Evolutionary conservation across 345 rosid genomes (phyloP).

Genomic region (Ceriops tagal): DNA sequence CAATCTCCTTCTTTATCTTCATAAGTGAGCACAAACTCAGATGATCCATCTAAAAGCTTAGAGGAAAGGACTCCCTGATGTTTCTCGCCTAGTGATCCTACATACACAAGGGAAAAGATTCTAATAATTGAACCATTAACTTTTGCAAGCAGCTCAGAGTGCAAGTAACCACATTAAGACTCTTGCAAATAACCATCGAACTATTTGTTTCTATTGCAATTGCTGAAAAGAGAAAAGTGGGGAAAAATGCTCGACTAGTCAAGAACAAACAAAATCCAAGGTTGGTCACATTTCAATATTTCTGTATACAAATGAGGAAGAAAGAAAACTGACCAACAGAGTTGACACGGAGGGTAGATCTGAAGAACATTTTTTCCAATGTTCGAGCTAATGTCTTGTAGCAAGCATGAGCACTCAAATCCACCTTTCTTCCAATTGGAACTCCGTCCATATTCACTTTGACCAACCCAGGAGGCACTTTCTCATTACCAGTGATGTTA

Average conservation of each 20-base stretch:
- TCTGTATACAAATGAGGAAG: not conserved
- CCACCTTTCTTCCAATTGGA: conserved; percentile 63
- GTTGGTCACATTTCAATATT: not conserved
- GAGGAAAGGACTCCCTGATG: conserved; percentile 27
- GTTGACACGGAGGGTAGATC: conserved; percentile 4
- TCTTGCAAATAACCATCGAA: too few species aligned
- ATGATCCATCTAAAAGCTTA: conserved; percentile 27
- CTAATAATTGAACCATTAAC: not conserved
- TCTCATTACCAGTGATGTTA: conserved; percentile 32
- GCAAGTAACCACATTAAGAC: too few species aligned
- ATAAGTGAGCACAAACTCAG: conserved; percentile 44
- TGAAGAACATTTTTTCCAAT: conserved; percentile 30
- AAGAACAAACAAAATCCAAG: not conserved
- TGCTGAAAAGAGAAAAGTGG: too few species aligned
- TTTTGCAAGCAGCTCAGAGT: not conserved
- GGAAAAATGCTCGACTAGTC: too few species aligned
- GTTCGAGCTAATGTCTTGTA: conserved; percentile 21
- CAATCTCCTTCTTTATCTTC: conserved; percentile 63
- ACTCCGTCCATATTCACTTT: conserved; percentile 71
- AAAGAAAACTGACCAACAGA: conserved; percentile 11
- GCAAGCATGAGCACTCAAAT: conserved; percentile 41
- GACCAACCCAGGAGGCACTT: conserved; percentile 45
- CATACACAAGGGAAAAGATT: not conserved
- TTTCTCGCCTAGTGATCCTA: conserved; percentile 31
- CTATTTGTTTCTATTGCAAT: too few species aligned